Conservation (phyloP, 768 basidiomycete species). For the Serendipita sp. region DNA sequence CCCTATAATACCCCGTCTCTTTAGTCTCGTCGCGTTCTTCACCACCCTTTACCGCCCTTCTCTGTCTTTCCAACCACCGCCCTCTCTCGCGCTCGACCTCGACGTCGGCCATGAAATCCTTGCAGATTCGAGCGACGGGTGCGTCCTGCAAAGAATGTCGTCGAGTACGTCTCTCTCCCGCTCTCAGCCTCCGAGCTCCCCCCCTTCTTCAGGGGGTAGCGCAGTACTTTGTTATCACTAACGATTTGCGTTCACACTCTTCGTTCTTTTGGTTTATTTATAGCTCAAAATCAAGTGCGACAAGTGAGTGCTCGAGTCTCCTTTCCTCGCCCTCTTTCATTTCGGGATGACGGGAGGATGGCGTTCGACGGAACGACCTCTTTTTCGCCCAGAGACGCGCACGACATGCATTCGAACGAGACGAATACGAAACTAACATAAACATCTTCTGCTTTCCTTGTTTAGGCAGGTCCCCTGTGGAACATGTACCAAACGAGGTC, state of each 20-base stretch:
- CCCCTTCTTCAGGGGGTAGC: too few relatives aligned
- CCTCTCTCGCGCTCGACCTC: neutral
- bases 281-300: conserved; percentile 7
- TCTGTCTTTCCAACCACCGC: neutral
- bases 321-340: neutral
- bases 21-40: too few relatives aligned
- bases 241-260: too few relatives aligned
- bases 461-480: neutral
- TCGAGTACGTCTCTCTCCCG: neutral
- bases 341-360: too few relatives aligned
- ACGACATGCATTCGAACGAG: too few relatives aligned
- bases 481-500: conserved; percentile 6
- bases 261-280: too few relatives aligned
- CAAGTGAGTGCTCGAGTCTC: neutral
- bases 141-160: conserved; percentile 6
- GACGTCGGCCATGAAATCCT: neutral
- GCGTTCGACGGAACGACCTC: too few relatives aligned
- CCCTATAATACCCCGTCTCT: too few relatives aligned
- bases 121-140: neutral
- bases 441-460: neutral
- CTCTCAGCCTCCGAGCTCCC: too few relatives aligned
- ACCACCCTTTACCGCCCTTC: too few relatives aligned
- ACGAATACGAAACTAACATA: neutral
- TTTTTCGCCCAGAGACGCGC: too few relatives aligned
- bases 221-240: too few relatives aligned